Conservation (phyloP, 2,329 filamentous ascomycete species). For the Beauveria bassiana region DNA sequence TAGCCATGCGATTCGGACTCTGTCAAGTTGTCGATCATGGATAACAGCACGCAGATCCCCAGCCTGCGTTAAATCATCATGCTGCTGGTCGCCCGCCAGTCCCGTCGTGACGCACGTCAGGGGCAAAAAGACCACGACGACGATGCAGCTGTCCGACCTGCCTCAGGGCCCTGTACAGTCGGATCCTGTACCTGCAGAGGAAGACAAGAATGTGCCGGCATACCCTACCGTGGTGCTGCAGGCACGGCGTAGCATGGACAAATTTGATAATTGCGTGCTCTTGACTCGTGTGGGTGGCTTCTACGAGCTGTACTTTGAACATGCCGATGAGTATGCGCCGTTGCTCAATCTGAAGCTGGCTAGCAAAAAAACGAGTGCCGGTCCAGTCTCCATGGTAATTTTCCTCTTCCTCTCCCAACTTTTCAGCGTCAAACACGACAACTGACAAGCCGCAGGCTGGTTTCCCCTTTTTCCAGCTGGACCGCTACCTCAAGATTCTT, state of each 20-base stretch:
- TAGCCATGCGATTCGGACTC: background rate
- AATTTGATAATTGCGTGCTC: constrained; percentile 83
- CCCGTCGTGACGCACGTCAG: constrained; percentile 16
- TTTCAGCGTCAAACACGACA: background rate
- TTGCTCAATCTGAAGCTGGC: constrained; percentile 82
- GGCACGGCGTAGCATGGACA: constrained; percentile 80
- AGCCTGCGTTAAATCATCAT: background rate
- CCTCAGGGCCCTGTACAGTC: constrained; percentile 41
- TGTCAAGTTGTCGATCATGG: background rate
- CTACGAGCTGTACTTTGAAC: constrained; percentile 96
- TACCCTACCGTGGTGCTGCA: constrained; percentile 90
- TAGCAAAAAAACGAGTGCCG: constrained; percentile 69
- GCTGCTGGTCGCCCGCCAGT: background rate
- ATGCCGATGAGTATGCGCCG: constrained; percentile 82
- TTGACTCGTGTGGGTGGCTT: constrained; percentile 91
- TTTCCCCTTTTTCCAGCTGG: constrained; percentile 88
- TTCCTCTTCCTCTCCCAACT: constrained; percentile 10
- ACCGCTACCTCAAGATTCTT: constrained; percentile 84
- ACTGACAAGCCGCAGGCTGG: constrained; percentile 53
- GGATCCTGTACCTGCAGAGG: constrained; percentile 20
- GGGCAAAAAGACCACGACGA: constrained; percentile 48
- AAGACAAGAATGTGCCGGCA: constrained; percentile 38
- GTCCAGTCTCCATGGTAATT: constrained; percentile 75
- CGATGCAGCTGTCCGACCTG: constrained; percentile 47
- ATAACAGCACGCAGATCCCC: background rate